Evolutionary conservation across 257 asterid genomes (phyloP).

Genomic region (Voacanga thouarsii): DNA sequence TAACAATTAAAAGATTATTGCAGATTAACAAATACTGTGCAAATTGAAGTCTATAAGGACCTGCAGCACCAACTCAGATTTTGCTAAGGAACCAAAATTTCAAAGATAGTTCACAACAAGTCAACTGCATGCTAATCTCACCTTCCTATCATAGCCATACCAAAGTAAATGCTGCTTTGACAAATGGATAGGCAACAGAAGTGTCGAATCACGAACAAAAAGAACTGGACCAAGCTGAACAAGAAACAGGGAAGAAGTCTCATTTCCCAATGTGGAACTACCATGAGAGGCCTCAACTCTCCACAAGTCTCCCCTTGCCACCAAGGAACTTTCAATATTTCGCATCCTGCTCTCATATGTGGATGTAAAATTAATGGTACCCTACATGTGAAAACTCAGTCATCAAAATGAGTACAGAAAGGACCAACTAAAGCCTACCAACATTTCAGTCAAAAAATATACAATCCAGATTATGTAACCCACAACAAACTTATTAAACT

Average conservation of each 20-base stretch:
- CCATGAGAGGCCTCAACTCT: conserved; percentile 95
- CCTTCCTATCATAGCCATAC: conserved; percentile 99
- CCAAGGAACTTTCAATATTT: conserved; percentile 69
- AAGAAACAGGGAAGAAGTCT: conserved; percentile 71
- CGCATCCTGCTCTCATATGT: conserved; percentile 76
- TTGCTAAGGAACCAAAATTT: background rate
- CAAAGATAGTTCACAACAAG: background rate
- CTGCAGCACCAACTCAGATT: background rate
- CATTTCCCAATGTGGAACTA: conserved; percentile 73
- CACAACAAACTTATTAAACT: background rate
- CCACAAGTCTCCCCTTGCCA: conserved; percentile 96
- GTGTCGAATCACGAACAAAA: conserved; percentile 96
- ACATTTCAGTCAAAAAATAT: too few species aligned
- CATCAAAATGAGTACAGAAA: background rate
- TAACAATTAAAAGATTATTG: background rate
- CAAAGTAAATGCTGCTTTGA: conserved; percentile 94
- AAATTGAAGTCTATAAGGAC: background rate
- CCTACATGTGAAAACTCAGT: conserved; percentile 43
- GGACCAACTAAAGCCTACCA: background rate
- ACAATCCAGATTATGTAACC: background rate
- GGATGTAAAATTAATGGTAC: conserved; percentile 72
- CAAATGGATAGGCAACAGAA: conserved; percentile 89
- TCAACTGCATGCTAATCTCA: conserved; percentile 24
- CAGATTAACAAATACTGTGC: background rate
- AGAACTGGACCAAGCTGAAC: conserved; percentile 98